Percentiles rank a stretch among this genome's conserved stretches.
phyloP scores from a whole-genome alignment of 2,329 filamentous ascomycete species.

The Albophoma yamanashiensis region DNA sequence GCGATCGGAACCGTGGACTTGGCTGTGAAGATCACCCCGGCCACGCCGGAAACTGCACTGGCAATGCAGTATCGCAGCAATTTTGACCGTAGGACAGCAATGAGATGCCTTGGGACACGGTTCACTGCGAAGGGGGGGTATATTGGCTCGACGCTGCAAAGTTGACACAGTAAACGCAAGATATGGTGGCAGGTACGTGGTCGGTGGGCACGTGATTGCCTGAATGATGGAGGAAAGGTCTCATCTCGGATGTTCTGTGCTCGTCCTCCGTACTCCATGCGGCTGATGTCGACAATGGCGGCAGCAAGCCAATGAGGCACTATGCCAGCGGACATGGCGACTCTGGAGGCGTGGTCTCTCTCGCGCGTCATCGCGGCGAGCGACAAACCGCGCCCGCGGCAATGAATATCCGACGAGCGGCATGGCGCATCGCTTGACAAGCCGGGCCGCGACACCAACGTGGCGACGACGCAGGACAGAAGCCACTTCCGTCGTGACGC shows the following conservation, averaged over 20 bases:
- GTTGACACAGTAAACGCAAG: too few relatives aligned
- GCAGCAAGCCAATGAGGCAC: constrained; percentile 1
- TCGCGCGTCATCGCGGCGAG: background rate
- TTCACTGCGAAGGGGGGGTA: background rate
- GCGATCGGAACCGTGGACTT: background rate
- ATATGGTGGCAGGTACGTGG: background rate
- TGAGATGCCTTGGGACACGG: background rate
- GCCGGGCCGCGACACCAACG: background rate
- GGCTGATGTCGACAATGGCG: background rate
- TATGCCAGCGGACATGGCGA: background rate
- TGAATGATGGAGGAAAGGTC: background rate
- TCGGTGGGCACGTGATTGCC: background rate
- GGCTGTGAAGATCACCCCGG: background rate
- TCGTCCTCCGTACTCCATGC: background rate
- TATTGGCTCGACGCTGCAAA: background rate
- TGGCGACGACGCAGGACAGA: background rate
- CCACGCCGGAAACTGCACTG: background rate
- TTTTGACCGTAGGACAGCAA: background rate
- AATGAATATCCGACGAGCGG: background rate
- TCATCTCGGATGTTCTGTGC: background rate
- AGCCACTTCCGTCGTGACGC: background rate
- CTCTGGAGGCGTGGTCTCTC: background rate
- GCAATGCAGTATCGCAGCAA: background rate
- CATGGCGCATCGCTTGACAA: background rate
- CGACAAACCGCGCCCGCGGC: background rate